phyloP scores from a whole-genome alignment of 176 grass and related monocot species.

The Cocos nucifera region DNA sequence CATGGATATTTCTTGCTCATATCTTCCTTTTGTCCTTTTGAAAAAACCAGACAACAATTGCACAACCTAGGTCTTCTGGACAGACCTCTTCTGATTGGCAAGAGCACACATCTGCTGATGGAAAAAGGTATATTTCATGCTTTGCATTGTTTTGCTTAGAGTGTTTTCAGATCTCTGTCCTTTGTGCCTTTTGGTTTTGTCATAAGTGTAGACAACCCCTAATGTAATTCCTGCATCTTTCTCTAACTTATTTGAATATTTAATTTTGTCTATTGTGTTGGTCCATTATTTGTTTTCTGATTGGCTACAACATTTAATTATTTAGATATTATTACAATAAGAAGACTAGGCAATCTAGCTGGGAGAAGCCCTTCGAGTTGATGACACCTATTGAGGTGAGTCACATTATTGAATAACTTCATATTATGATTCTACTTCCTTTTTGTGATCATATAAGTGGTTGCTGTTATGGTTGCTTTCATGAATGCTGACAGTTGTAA shows the following conservation, averaged over 20 bases:
- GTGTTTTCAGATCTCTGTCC: no score
- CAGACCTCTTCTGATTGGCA: conserved; percentile 72
- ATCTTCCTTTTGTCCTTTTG: background rate
- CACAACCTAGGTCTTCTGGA: conserved; percentile 43
- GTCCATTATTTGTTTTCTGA: background rate
- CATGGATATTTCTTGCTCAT: background rate
- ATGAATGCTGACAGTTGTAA: conserved; percentile 15
- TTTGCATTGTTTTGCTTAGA: no score
- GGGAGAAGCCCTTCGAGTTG: conserved; percentile 91
- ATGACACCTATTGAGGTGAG: conserved; percentile 94
- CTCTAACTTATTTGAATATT: background rate
- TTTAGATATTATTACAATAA: conserved; percentile 97
- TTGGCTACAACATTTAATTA: conserved; percentile 5
- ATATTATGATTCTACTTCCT: conserved; percentile 18
- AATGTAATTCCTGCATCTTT: background rate
- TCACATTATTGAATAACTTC: conserved; percentile 1
- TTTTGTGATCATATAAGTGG: background rate
- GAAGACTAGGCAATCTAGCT: conserved; percentile 90
- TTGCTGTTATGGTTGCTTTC: conserved; percentile 10
- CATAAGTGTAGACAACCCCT: no score
- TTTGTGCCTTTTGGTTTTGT: no score
- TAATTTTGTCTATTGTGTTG: conserved; percentile 1
- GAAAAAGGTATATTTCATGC: conserved; percentile 56
- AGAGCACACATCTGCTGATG: conserved; percentile 71
- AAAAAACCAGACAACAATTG: conserved; percentile 47